Percentiles rank a stretch among this genome's conserved stretches.
Evolutionary conservation across 1,284 basidiomycete species (phyloP).

Genomic region (Leccinum pachyderme): DNA sequence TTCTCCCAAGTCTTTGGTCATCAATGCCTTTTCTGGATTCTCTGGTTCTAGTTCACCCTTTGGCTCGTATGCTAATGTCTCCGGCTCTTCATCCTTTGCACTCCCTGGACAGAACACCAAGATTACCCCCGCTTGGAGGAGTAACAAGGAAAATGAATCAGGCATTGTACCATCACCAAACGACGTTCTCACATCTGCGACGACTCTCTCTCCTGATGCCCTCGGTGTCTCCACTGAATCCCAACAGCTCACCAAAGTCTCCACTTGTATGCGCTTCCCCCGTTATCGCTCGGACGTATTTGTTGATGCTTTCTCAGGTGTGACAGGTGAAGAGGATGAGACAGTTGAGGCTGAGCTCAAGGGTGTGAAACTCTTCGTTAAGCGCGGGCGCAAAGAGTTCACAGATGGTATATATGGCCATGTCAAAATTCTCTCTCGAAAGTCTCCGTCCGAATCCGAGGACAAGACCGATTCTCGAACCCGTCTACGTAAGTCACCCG

Average conservation of each 20-base stretch:
- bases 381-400: slow-evolving; percentile 58
- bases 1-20: slow-evolving; percentile 13
- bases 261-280: slow-evolving; percentile 11
- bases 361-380: slow-evolving; percentile 57
- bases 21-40: slow-evolving; percentile 45
- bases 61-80: slow-evolving; percentile 27
- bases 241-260: background rate
- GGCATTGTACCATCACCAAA: slow-evolving; percentile 21
- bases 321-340: slow-evolving; percentile 67
- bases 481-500: slow-evolving; percentile 33
- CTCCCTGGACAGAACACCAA: slow-evolving; percentile 14
- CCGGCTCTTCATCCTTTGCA: slow-evolving; percentile 28
- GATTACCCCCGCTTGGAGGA: slow-evolving; percentile 27
- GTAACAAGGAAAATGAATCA: slow-evolving; percentile 5
- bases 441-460: slow-evolving; percentile 1
- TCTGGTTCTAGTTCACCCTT: slow-evolving; percentile 44
- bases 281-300: too few species aligned
- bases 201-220: background rate
- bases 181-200: slow-evolving; percentile 3
- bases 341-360: slow-evolving; percentile 52
- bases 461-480: slow-evolving; percentile 19
- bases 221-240: background rate
- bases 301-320: slow-evolving; percentile 15
- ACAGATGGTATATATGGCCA: slow-evolving; percentile 59
- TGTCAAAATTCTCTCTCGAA: slow-evolving; percentile 52